Evolutionary conservation across 2,329 filamentous ascomycete species (phyloP).

Genomic region (Colletotrichum limetticola): DNA sequence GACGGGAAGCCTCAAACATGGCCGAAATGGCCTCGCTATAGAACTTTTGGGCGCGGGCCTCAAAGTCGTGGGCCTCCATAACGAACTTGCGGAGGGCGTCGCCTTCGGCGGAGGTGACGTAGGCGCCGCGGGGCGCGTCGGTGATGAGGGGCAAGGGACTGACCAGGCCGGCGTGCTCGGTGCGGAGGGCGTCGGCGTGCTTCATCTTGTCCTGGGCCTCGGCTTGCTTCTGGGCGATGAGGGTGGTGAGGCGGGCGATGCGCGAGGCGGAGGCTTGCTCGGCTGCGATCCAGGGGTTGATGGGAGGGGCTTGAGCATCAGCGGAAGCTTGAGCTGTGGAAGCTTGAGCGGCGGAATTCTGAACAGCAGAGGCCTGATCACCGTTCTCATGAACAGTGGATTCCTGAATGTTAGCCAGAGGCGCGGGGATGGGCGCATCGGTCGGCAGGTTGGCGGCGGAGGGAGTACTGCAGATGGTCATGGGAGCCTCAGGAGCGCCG

Average conservation of each 20-base stretch:
- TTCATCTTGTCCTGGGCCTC: conserved; percentile 13
- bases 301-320: not conserved
- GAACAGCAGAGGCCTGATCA: too few species aligned
- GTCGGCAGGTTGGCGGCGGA: not conserved
- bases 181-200: conserved; percentile 7
- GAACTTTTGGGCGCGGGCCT: not conserved
- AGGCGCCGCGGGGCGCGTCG: not conserved
- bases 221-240: not conserved
- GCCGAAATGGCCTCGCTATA: not conserved
- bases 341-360: not conserved
- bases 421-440: too few species aligned
- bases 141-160: not conserved
- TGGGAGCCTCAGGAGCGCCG: not conserved
- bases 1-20: not conserved
- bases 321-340: not conserved
- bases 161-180: not conserved
- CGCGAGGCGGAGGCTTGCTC: not conserved
- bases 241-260: not conserved
- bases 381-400: too few species aligned
- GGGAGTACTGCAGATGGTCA: not conserved
- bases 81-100: not conserved
- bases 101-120: not conserved
- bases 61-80: not conserved
- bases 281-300: not conserved
- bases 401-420: too few species aligned